Conservation (phyloP, 192 early-diverging fungal species). For the Umbelopsis sp. region DNA sequence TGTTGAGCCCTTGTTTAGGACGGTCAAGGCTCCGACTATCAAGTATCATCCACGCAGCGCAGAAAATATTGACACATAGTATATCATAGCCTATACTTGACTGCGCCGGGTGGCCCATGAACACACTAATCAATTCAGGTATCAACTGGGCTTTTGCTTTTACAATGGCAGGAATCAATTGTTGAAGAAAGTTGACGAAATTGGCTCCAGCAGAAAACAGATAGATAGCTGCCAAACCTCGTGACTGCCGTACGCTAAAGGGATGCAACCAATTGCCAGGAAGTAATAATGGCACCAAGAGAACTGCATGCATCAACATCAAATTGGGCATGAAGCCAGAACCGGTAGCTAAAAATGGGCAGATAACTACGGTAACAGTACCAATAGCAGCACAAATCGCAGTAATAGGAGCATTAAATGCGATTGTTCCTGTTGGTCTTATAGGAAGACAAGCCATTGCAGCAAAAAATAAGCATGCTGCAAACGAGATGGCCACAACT, state of each 20-base stretch:
- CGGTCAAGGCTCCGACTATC: constrained; percentile 1
- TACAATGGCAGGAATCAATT: background rate
- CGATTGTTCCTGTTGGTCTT: background rate
- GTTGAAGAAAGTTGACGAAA: constrained; percentile 15
- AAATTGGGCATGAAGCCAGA: constrained; percentile 30
- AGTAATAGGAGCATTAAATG: background rate
- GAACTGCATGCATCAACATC: constrained; percentile 32
- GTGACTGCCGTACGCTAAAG: background rate
- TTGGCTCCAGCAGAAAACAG: constrained; percentile 28
- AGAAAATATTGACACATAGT: constrained; percentile 23
- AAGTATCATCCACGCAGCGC: constrained; percentile 24
- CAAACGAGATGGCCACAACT: constrained; percentile 35
- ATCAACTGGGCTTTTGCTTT: background rate
- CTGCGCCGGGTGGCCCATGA: constrained; percentile 32
- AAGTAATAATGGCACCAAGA: constrained; percentile 21
- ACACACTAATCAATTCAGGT: background rate
- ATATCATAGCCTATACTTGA: constrained; percentile 38
- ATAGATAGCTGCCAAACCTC: constrained; percentile 7
- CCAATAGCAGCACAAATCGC: constrained; percentile 15
- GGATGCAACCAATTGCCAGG: background rate
- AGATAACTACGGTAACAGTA: constrained; percentile 20
- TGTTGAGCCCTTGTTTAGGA: background rate
- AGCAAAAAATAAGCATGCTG: constrained; percentile 32
- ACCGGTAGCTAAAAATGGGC: constrained; percentile 10
- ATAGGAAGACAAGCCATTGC: constrained; percentile 15